These are phyloP conservation scores for Trametes hirsuta DNA, from an alignment of 1,284 basidiomycete species.

Conservation along the genomic window DNA sequence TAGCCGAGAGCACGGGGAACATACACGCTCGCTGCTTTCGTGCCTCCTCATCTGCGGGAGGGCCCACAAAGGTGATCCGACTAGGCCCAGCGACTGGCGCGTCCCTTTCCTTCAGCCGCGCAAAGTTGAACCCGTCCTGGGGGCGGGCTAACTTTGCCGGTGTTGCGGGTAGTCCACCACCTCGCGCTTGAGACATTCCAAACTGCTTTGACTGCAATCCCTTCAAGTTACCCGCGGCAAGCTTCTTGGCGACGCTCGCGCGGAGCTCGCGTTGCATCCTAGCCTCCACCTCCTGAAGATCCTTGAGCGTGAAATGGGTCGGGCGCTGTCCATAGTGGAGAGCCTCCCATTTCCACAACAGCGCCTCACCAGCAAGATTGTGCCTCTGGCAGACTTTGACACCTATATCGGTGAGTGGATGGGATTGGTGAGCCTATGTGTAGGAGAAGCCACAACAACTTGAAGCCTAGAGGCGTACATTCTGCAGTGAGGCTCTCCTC, in stretches of 20 bases:
- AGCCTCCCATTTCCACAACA: conserved; percentile 78
- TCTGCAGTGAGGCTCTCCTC: conserved; percentile 24
- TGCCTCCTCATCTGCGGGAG: conserved; percentile 44
- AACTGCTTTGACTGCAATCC: conserved; percentile 25
- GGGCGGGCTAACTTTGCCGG: conserved; percentile 14
- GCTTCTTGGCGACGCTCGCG: conserved; percentile 44
- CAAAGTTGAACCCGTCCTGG: conserved; percentile 24
- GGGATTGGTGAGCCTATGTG: background rate
- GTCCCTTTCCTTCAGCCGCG: conserved; percentile 35
- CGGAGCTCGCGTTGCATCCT: conserved; percentile 54
- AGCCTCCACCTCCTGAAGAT: conserved; percentile 55
- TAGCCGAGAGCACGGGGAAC: conserved; percentile 27
- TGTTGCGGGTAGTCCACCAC: conserved; percentile 20
- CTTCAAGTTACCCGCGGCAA: conserved; percentile 26
- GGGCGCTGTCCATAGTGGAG: conserved; percentile 44
- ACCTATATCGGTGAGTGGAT: conserved; percentile 45
- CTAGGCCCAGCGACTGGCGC: conserved; percentile 40
- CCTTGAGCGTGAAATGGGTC: conserved; percentile 52
- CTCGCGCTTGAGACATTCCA: conserved; percentile 4
- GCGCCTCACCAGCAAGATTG: conserved; percentile 54
- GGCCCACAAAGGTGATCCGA: conserved; percentile 51
- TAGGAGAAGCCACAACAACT: background rate
- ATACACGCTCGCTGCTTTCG: conserved; percentile 58
- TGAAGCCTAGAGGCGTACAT: conserved; percentile 13
- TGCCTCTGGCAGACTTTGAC: conserved; percentile 67